phyloP scores from a whole-genome alignment of 1,284 basidiomycete species.

The Tilletia indica region DNA sequence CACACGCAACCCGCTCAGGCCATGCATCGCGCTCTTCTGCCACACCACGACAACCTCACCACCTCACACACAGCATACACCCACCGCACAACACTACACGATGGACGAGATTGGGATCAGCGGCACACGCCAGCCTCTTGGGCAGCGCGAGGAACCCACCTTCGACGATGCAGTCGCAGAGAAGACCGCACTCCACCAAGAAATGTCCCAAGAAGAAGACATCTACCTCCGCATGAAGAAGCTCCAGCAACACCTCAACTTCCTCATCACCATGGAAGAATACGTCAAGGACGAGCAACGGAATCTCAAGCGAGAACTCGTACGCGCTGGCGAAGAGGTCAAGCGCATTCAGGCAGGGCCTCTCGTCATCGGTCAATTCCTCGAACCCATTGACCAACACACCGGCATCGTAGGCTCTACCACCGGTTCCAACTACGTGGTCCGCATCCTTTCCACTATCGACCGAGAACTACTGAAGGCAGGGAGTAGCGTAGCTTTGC shows the following conservation, averaged over 20 bases:
- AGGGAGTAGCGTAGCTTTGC: constrained; percentile 91
- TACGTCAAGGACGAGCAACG: constrained; percentile 99
- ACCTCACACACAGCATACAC: too few relatives aligned
- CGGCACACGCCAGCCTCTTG: constrained; percentile 21
- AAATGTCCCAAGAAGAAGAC: constrained; percentile 46
- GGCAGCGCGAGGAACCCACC: constrained; percentile 38
- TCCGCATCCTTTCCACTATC: constrained; percentile 92
- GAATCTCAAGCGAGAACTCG: constrained; percentile 94
- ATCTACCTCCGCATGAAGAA: constrained; percentile 54
- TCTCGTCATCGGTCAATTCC: constrained; percentile 98
- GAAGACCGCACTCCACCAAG: constrained; percentile 43
- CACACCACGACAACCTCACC: too few relatives aligned
- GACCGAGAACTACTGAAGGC: constrained; percentile 97
- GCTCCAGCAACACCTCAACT: constrained; percentile 55
- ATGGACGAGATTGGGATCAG: constrained; percentile 55
- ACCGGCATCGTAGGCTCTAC: constrained; percentile 97
- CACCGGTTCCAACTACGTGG: constrained; percentile 97
- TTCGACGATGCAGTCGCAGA: constrained; percentile 45
- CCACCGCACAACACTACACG: neutral
- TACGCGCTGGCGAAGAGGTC: constrained; percentile 98
- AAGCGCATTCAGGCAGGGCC: constrained; percentile 99
- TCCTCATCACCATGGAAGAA: constrained; percentile 59
- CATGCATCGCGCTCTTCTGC: too few relatives aligned
- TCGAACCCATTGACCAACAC: constrained; percentile 97
- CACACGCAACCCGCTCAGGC: too few relatives aligned